Conservation (phyloP, 78 protist genomes). For the Dictyostelium purpureum region DNA sequence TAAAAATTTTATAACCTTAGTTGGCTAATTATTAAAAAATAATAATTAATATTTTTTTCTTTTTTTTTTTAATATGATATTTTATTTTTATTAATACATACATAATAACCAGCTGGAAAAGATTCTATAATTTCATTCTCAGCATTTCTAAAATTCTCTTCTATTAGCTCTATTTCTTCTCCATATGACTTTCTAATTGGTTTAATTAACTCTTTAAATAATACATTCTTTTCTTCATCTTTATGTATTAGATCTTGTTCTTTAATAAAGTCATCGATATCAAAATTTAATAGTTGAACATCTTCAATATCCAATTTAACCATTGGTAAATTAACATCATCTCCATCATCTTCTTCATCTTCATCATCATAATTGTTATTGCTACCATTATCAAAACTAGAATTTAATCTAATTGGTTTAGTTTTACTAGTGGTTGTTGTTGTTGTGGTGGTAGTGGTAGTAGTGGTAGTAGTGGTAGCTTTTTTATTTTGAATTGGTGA, state of each 20-base stretch:
- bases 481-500: too few relatives aligned
- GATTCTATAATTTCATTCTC: background rate
- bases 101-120: background rate
- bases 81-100: background rate
- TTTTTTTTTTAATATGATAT: background rate
- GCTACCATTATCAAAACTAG: too few relatives aligned
- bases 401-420: too few relatives aligned
- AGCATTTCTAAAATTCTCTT: background rate
- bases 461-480: too few relatives aligned
- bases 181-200: background rate
- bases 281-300: background rate
- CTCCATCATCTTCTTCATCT: too few relatives aligned
- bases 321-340: too few relatives aligned
- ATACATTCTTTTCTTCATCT: background rate
- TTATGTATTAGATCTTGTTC: background rate
- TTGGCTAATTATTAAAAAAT: background rate
- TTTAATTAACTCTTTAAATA: background rate
- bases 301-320: background rate
- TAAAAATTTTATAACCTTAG: background rate
- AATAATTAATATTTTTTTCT: background rate
- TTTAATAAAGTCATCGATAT: background rate
- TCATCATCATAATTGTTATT: too few relatives aligned
- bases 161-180: background rate
- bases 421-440: too few relatives aligned
- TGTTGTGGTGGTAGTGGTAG: too few relatives aligned